Evolutionary conservation across 192 early-diverging fungal species (phyloP), one percentile per base, ranked within the genome.

Genomic region (Allomyces macrogynus): DNA sequence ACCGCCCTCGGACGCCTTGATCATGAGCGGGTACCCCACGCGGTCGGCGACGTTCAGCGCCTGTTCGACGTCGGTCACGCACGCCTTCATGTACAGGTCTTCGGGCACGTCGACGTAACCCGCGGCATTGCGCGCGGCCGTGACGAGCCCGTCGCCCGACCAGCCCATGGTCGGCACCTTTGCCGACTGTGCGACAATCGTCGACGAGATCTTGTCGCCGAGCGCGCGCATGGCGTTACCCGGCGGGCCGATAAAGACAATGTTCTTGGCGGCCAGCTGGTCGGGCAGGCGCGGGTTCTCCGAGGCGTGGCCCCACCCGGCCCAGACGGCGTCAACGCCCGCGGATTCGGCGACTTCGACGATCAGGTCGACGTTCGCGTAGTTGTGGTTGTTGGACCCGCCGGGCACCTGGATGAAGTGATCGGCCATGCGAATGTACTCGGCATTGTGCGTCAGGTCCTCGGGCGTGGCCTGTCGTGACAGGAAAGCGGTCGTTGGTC

Each of bases 351-450:
- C 95, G 61, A 99, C 85, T 71, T 99, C 95, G 61, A 97, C 93
- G 73, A 99, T 99, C 25, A 99, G 78, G 67, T 94, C 90, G 60
- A 99, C 93, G 68, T 99, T 99, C 23, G 92, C 89, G 71, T 99
- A 99, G 83, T 99, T 99, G 84, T 97, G 92, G 80, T 99, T 95
- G 79, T 87, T 87, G 67, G 90, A 87, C 61, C 95, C 95, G 67
- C 95, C 93, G 20, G 95, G 95, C 12, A 99, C 91, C 75, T 97
- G 91, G 64, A 99, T 89, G 72, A 89, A 99, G 78, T 96, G 89
- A 74, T 99, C 95, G 1, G 95, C 93, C 93, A 95, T 93, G 65
- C 95, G 86, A 73, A 99, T 95, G 76, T 92, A 99, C 81, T 99
- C 95, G 62, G 95, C 93, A 69, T 99, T 99, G 64, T 88, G 88